Evolutionary conservation across 2,329 filamentous ascomycete genomes (phyloP).

Genomic region (Colletotrichum ledebouriae): DNA sequence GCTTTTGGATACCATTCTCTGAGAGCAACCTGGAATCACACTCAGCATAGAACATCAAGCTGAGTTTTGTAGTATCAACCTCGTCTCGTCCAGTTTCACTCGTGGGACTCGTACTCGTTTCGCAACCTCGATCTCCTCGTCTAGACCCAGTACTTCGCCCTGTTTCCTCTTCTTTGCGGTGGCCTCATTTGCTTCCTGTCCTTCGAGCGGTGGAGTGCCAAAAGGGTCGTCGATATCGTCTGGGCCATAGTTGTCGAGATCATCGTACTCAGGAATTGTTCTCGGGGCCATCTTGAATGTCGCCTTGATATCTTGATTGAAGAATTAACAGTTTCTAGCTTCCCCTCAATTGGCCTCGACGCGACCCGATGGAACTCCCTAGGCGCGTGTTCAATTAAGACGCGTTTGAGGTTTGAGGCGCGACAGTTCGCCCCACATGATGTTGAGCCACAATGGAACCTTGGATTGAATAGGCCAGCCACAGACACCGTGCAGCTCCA

Average conservation of each 20-base stretch:
- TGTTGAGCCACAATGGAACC: neutral
- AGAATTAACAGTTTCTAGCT: too few relatives aligned
- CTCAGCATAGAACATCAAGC: neutral
- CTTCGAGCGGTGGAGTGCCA: slow-evolving; percentile 58
- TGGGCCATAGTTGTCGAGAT: slow-evolving; percentile 82
- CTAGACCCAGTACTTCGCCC: slow-evolving; percentile 77
- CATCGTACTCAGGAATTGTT: slow-evolving; percentile 66
- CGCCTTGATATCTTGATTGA: neutral
- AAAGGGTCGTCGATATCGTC: slow-evolving; percentile 65
- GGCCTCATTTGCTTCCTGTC: slow-evolving; percentile 51
- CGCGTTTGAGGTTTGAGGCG: neutral
- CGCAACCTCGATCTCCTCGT: slow-evolving; percentile 85
- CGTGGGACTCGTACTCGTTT: slow-evolving; percentile 79
- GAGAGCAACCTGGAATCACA: slow-evolving; percentile 77
- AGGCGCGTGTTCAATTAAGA: slow-evolving; percentile 4
- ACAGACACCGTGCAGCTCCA: neutral
- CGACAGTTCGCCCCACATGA: neutral
- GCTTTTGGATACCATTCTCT: slow-evolving; percentile 83
- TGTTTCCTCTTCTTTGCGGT: slow-evolving; percentile 61
- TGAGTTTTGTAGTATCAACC: slow-evolving; percentile 58
- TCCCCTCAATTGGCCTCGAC: too few relatives aligned
- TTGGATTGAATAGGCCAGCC: neutral
- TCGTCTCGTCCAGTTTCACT: slow-evolving; percentile 88
- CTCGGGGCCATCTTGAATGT: slow-evolving; percentile 14
- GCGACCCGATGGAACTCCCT: too few relatives aligned